These are phyloP conservation scores for Kwoniella sp. DNA, from an alignment of 768 basidiomycete genomes.

Conservation along the genomic window DNA sequence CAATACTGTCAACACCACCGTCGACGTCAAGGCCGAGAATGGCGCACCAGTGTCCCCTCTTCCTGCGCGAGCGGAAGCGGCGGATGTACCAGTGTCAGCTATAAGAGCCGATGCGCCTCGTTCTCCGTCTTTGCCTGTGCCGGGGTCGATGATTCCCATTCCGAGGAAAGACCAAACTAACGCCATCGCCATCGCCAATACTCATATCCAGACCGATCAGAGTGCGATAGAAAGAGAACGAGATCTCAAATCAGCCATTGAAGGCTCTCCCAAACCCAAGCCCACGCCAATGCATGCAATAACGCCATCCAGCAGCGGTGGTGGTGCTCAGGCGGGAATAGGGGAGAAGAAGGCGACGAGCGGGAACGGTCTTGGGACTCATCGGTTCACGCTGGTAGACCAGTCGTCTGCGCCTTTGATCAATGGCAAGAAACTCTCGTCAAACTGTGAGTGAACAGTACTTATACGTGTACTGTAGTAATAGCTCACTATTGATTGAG, in stretches of 20 bases:
- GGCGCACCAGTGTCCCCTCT: too few relatives aligned
- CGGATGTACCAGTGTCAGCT: neutral
- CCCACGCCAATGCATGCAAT: too few relatives aligned
- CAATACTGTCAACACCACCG: neutral
- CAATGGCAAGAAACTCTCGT: conserved; percentile 43
- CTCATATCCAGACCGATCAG: neutral
- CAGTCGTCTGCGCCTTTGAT: conserved; percentile 34
- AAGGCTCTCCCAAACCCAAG: neutral
- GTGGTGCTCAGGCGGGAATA: too few relatives aligned
- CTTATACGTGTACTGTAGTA: too few relatives aligned
- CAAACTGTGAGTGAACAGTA: conserved; percentile 50
- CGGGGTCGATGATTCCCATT: conserved; percentile 12
- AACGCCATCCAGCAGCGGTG: too few relatives aligned
- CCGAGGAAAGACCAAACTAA: conserved; percentile 17
- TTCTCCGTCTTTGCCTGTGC: neutral
- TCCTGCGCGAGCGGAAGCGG: neutral
- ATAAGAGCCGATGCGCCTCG: too few relatives aligned
- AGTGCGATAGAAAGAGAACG: too few relatives aligned
- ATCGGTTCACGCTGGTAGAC: conserved; percentile 49
- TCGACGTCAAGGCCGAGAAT: too few relatives aligned
- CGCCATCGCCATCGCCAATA: neutral
- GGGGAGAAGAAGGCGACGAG: neutral
- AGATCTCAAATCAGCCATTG: neutral
- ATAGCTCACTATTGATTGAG: too few relatives aligned
- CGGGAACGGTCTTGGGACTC: conserved; percentile 28